A percentile compares a stretch with the other conserved stretches of the same genome.
These are phyloP conservation scores for Hypoxylon sp. DNA, from an alignment of 2,329 filamentous ascomycete genomes.

Conservation along the genomic window DNA sequence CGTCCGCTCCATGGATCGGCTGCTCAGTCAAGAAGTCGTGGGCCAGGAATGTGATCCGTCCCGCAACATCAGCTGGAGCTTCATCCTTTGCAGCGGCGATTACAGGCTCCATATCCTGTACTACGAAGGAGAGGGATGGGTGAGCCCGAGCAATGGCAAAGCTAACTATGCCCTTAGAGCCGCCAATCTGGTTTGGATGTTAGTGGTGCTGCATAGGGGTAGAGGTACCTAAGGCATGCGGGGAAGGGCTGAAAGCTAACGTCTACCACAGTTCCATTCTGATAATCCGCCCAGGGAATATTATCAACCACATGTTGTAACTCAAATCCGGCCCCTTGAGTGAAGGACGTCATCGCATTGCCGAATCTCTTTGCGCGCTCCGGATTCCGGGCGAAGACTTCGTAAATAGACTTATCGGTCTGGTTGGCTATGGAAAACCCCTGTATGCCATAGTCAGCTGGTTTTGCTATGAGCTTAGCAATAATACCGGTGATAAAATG, in stretches of 20 bases:
- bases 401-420: slow-evolving; percentile 36
- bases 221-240: too few relatives aligned
- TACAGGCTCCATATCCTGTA: slow-evolving; percentile 52
- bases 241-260: slow-evolving; percentile 23
- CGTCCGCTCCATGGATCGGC: slow-evolving; percentile 56
- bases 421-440: slow-evolving; percentile 41
- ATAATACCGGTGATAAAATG: too few relatives aligned
- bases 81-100: slow-evolving; percentile 7
- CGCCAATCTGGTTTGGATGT: slow-evolving; percentile 35
- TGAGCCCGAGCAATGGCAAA: slow-evolving; percentile 29
- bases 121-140: slow-evolving; percentile 40
- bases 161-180: slow-evolving; percentile 35
- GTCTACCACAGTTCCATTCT: slow-evolving; percentile 37
- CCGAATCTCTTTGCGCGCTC: slow-evolving; percentile 39
- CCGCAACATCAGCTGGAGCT: slow-evolving; percentile 19
- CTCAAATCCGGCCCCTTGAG: slow-evolving; percentile 30
- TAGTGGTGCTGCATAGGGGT: too few relatives aligned
- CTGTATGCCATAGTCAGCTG: slow-evolving; percentile 12
- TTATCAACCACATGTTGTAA: slow-evolving; percentile 33
- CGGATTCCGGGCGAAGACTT: slow-evolving; percentile 35
- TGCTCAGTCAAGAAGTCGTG: slow-evolving; percentile 62
- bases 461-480: too few relatives aligned
- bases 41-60: slow-evolving; percentile 48
- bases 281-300: slow-evolving; percentile 35
- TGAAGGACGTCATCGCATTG: slow-evolving; percentile 40